Percentiles rank a stretch among this genome's conserved stretches.
phyloP scores from a whole-genome alignment of 2,329 filamentous ascomycete species.

The Escovopsis sp. region DNA sequence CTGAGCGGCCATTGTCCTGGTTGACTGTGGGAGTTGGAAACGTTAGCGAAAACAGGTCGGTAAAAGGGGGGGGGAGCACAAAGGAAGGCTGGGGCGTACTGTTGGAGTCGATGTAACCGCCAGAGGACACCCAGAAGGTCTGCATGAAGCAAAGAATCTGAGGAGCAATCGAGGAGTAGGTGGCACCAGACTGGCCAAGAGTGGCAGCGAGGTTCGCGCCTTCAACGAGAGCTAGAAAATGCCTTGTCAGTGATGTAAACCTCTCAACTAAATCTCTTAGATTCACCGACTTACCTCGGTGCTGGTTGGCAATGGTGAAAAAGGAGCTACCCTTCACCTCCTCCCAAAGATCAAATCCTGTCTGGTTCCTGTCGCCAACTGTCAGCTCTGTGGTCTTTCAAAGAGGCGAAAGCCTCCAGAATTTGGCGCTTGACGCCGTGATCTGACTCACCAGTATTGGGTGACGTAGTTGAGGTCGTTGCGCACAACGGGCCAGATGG shows the following conservation, averaged over 20 bases:
- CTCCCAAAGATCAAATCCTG: constrained; percentile 70
- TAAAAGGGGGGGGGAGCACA: neutral
- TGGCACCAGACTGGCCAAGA: constrained; percentile 40
- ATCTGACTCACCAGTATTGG: constrained; percentile 45
- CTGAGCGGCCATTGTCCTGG: constrained; percentile 43
- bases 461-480: constrained; percentile 66
- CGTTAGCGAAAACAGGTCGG: neutral
- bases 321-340: constrained; percentile 65
- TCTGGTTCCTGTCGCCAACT: constrained; percentile 29
- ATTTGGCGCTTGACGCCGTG: no score
- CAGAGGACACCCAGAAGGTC: constrained; percentile 51
- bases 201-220: constrained; percentile 50
- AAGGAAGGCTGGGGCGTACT: constrained; percentile 18
- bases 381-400: constrained; percentile 1
- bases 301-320: constrained; percentile 58
- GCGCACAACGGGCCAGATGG: constrained; percentile 58
- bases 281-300: constrained; percentile 36
- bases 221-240: constrained; percentile 38
- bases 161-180: constrained; percentile 50
- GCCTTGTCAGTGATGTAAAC: neutral
- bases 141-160: constrained; percentile 61
- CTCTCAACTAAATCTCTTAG: neutral
- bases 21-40: constrained; percentile 28
- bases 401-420: neutral
- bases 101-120: constrained; percentile 53